A percentile compares a stretch with the other conserved stretches of the same genome.
Conservation (phyloP, 495 filamentous ascomycete species). For the Aspergillus nanangensis region DNA sequence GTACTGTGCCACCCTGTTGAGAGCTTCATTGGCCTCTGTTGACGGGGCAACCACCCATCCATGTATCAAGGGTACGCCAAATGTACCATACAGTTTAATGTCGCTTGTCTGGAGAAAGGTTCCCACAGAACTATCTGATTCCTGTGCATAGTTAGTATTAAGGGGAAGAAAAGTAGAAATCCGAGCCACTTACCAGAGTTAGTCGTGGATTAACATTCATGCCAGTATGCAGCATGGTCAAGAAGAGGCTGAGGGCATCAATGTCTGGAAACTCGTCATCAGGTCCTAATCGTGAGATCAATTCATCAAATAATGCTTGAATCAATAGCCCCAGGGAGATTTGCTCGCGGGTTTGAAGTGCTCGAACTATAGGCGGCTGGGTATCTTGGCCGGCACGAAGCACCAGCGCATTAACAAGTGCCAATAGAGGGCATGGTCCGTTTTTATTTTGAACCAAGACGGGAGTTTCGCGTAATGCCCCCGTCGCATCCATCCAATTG, state of each 20-base stretch:
- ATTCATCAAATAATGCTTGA: slow-evolving; percentile 84
- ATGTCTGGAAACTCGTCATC: slow-evolving; percentile 75
- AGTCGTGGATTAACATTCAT: slow-evolving; percentile 98
- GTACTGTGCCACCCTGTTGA: slow-evolving; percentile 66
- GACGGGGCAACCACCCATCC: slow-evolving; percentile 77
- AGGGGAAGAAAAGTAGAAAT: slow-evolving; percentile 25
- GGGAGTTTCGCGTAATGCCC: slow-evolving; percentile 55
- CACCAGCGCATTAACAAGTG: slow-evolving; percentile 87
- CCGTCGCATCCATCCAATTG: slow-evolving; percentile 50
- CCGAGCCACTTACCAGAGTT: slow-evolving; percentile 46
- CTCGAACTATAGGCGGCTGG: slow-evolving; percentile 69
- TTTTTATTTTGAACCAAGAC: slow-evolving; percentile 90
- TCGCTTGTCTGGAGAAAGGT: slow-evolving; percentile 79
- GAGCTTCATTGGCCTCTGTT: slow-evolving; percentile 59
- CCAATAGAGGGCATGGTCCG: slow-evolving; percentile 89
- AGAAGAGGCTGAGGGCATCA: slow-evolving; percentile 77
- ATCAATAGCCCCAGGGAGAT: slow-evolving; percentile 80
- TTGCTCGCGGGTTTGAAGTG: slow-evolving; percentile 74
- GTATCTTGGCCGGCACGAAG: slow-evolving; percentile 64
- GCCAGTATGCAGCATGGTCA: slow-evolving; percentile 86
- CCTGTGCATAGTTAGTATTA: slow-evolving; percentile 17
- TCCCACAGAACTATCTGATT: slow-evolving; percentile 50
- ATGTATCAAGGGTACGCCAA: slow-evolving; percentile 85
- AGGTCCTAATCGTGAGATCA: slow-evolving; percentile 59
- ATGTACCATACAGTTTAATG: slow-evolving; percentile 81